Evolutionary conservation across 2,329 filamentous ascomycete genomes (phyloP).

Genomic region (Alternaria rosae): DNA sequence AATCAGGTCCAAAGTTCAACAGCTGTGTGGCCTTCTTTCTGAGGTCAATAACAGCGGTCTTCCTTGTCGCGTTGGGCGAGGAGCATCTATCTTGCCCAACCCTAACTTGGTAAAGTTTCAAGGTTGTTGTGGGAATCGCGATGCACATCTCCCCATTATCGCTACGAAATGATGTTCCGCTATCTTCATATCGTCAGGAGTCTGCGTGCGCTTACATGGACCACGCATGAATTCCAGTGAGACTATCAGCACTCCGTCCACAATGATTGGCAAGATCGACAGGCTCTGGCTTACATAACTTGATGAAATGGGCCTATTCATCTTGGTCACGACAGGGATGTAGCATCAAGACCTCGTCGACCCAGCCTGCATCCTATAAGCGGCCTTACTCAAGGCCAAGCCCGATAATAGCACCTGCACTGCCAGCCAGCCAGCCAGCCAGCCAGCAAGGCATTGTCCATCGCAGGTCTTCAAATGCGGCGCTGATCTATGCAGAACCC

Average conservation of each 20-base stretch:
- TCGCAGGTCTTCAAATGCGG: neutral
- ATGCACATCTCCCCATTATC: neutral
- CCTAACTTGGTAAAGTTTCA: neutral
- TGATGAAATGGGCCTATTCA: constrained; percentile 5
- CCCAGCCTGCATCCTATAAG: constrained; percentile 3
- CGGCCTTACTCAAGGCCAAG: constrained; percentile 10
- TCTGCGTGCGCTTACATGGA: neutral
- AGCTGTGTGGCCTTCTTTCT: neutral
- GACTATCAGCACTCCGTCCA: constrained; percentile 1
- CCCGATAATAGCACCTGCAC: neutral
- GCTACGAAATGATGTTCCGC: neutral
- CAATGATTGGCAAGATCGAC: constrained; percentile 1
- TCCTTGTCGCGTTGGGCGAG: constrained; percentile 7
- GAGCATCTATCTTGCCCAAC: neutral
- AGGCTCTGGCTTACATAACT: constrained; percentile 9
- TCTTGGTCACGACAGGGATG: constrained; percentile 15
- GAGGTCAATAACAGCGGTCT: constrained; percentile 2
- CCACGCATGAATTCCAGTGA: constrained; percentile 3
- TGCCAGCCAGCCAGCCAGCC: constrained; percentile 1
- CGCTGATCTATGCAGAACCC: constrained; percentile 1
- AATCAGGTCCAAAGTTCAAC: neutral
- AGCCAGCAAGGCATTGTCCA: neutral
- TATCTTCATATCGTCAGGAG: neutral
- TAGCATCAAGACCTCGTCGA: neutral
- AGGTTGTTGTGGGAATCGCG: neutral